These are phyloP conservation scores for Lathyrus aphaca DNA, from an alignment of 306 rosid species.

Conservation along the genomic window DNA sequence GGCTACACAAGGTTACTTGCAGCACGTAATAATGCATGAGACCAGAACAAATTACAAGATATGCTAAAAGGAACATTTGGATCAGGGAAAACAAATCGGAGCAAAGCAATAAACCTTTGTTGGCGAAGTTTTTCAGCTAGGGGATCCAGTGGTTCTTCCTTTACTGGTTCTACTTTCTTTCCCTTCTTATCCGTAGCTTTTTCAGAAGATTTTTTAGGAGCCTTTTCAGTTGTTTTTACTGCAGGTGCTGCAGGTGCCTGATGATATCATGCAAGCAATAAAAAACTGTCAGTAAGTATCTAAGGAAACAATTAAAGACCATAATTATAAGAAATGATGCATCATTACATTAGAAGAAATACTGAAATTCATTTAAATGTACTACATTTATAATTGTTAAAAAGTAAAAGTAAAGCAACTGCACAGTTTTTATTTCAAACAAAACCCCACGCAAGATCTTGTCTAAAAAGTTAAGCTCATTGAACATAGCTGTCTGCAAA, in stretches of 20 bases:
- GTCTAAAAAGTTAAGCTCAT: not conserved
- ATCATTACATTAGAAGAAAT: constrained; percentile 17
- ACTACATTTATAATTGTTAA: not conserved
- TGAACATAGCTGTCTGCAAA: not conserved
- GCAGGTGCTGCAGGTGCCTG: constrained; percentile 77
- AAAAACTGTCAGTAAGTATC: not conserved
- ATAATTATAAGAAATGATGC: not conserved
- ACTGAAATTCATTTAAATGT: not conserved
- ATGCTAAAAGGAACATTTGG: not conserved
- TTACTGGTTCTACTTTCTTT: constrained; percentile 51
- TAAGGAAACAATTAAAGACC: not conserved
- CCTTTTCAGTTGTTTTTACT: constrained; percentile 61
- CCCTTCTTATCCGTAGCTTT: constrained; percentile 71
- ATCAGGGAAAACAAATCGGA: not conserved
- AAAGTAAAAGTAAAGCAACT: not conserved
- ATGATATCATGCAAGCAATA: constrained; percentile 24
- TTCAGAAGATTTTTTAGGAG: constrained; percentile 59
- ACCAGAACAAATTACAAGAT: constrained; percentile 1
- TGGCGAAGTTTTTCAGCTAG: constrained; percentile 87
- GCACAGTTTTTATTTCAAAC: constrained; percentile 8
- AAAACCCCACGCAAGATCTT: not conserved
- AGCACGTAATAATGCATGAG: not conserved
- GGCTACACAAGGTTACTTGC: not conserved
- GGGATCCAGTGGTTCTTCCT: constrained; percentile 79
- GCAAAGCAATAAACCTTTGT: constrained; percentile 63